Evolutionary conservation across 164 flowering plant genomes (phyloP).

Genomic region (Annona squamosa): DNA sequence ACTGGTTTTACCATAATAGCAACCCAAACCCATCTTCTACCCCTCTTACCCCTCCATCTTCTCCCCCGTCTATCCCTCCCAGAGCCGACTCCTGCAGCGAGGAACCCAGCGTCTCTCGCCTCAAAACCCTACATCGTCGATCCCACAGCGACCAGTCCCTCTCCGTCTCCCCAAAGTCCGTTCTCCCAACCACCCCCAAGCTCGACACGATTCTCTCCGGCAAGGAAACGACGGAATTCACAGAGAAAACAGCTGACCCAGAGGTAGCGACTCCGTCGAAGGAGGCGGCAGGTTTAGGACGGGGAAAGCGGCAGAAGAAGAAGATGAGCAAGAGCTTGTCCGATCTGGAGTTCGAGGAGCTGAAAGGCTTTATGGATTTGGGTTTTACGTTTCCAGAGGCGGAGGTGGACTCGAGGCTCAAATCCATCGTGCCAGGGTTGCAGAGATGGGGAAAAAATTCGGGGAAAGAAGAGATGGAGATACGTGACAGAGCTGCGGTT

Average conservation of each 20-base stretch:
- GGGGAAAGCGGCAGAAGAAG: slow-evolving; percentile 10
- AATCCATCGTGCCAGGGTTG: slow-evolving; percentile 61
- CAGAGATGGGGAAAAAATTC: slow-evolving; percentile 38
- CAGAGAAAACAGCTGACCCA: not conserved
- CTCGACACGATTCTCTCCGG: slow-evolving; percentile 51
- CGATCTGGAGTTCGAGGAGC: slow-evolving; percentile 70
- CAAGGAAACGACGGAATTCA: slow-evolving; percentile 19
- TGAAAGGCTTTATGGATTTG: slow-evolving; percentile 81
- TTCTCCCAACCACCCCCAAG: slow-evolving; percentile 18
- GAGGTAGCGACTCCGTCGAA: not conserved
- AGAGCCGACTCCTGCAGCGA: not conserved
- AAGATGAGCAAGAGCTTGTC: slow-evolving; percentile 57
- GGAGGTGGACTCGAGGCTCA: slow-evolving; percentile 50
- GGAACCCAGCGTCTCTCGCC: slow-evolving; percentile 14
- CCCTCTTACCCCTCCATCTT: slow-evolving; percentile 8
- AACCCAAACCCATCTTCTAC: slow-evolving; percentile 10
- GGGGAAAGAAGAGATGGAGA: not conserved
- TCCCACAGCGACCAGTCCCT: slow-evolving; percentile 35
- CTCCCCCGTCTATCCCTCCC: slow-evolving; percentile 8
- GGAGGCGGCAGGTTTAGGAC: not conserved
- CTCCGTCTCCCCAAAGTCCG: slow-evolving; percentile 24
- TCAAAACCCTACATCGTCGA: slow-evolving; percentile 24
- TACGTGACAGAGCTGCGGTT: slow-evolving; percentile 11
- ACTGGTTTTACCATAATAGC: slow-evolving; percentile 38
- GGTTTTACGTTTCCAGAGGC: slow-evolving; percentile 72